phyloP scores from a whole-genome alignment of 1,284 basidiomycete species.

The Sanguinoderma infundibulare region DNA sequence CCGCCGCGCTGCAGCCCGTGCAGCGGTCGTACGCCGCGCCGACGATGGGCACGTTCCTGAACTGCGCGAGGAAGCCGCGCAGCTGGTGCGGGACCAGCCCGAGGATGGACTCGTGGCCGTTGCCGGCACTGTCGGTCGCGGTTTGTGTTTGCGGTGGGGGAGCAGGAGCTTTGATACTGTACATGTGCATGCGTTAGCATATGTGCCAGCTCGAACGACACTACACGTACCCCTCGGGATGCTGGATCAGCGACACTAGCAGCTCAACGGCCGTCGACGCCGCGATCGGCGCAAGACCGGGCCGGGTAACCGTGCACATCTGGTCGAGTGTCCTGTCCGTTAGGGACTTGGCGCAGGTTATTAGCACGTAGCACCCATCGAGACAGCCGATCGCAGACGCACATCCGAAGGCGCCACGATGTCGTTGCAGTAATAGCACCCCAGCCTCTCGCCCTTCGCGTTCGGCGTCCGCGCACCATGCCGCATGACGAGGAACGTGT shows the following conservation, averaged over 20 bases:
- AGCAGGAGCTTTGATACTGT: constrained; percentile 69
- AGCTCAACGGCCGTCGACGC: constrained; percentile 92
- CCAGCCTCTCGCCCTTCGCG: constrained; percentile 54
- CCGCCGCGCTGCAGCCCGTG: constrained; percentile 87
- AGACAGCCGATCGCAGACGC: constrained; percentile 33
- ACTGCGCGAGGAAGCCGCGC: constrained; percentile 87
- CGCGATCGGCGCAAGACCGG: constrained; percentile 92
- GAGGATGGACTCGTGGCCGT: constrained; percentile 59
- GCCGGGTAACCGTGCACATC: constrained; percentile 99
- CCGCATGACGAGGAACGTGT: constrained; percentile 96
- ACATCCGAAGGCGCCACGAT: constrained; percentile 96
- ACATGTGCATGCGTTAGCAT: not conserved
- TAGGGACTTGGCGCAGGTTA: constrained; percentile 64
- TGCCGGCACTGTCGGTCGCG: constrained; percentile 35
- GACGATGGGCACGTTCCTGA: constrained; percentile 82
- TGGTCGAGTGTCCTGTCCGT: constrained; percentile 96
- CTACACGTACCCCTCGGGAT: constrained; percentile 81
- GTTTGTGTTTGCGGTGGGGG: constrained; percentile 57
- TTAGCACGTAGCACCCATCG: not conserved
- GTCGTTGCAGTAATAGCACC: constrained; percentile 99
- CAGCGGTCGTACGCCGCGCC: constrained; percentile 89
- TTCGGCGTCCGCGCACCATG: constrained; percentile 74
- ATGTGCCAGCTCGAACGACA: too few species aligned
- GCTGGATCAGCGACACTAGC: constrained; percentile 88
- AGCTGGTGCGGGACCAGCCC: constrained; percentile 94